phyloP scores from a whole-genome alignment of 1,284 basidiomycete genomes.

The Moesziomyces aphidis region DNA sequence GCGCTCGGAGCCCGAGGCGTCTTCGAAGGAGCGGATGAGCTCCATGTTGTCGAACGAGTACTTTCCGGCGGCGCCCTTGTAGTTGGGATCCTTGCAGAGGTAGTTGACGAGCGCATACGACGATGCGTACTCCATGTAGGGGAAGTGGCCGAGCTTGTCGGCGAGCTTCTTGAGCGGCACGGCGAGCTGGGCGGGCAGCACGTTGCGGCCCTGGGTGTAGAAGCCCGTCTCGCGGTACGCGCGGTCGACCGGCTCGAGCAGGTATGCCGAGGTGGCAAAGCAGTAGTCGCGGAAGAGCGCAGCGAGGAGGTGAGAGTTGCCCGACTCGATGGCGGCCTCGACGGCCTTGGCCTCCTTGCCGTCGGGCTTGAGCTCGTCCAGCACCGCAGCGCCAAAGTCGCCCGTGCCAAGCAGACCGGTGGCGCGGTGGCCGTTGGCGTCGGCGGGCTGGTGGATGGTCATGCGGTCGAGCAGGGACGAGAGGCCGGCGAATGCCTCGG shows the following conservation, averaged over 20 bases:
- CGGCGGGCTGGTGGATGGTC: slow-evolving; percentile 63
- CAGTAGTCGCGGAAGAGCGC: slow-evolving; percentile 66
- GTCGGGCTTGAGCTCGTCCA: slow-evolving; percentile 47
- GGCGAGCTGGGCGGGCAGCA: slow-evolving; percentile 54
- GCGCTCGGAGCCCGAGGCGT: slow-evolving; percentile 53
- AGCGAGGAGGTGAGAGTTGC: slow-evolving; percentile 52
- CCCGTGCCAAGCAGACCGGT: slow-evolving; percentile 60
- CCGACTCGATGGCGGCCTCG: slow-evolving; percentile 35
- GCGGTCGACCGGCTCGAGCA: slow-evolving; percentile 61
- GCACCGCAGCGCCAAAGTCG: slow-evolving; percentile 59
- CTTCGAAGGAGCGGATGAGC: slow-evolving; percentile 61
- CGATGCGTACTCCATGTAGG: slow-evolving; percentile 62
- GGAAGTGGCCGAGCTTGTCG: slow-evolving; percentile 58
- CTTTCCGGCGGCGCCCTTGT: slow-evolving; percentile 42
- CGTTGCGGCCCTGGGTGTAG: slow-evolving; percentile 52
- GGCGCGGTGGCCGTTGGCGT: slow-evolving; percentile 39
- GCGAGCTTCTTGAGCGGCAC: slow-evolving; percentile 60
- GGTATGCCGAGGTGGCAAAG: slow-evolving; percentile 62
- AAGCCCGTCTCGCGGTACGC: slow-evolving; percentile 54
- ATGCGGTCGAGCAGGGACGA: slow-evolving; percentile 59
- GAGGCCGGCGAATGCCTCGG: slow-evolving; percentile 45
- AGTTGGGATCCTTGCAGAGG: slow-evolving; percentile 30
- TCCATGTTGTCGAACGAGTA: slow-evolving; percentile 63
- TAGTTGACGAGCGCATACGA: slow-evolving; percentile 64
- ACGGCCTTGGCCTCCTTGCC: slow-evolving; percentile 46